Base-by-base conservation (phyloP, 495 filamentous ascomycete genomes). In the Trichocladium uniseriatum region DNA sequence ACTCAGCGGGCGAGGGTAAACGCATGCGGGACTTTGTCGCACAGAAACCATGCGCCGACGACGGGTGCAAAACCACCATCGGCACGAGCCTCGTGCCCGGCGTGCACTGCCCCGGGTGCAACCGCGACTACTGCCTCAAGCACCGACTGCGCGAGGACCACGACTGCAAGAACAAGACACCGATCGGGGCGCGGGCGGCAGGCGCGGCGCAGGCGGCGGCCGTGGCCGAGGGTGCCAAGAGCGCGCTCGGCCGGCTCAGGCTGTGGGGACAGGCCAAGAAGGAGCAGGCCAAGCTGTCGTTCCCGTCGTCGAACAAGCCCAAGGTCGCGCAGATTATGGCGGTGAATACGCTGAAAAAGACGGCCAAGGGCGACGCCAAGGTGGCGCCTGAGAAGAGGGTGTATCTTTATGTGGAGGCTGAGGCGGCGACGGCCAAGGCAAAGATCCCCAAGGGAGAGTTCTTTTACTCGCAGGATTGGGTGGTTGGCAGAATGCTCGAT, bases 61-160 rank as follows among this genome's bases (percentile, higher is more conserved):
- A 81, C 21, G 63, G 64, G 19, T 98, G 92, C 75, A 95, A 94
- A 64, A 90, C 87, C 0, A 72, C 80, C 20, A 81, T 98, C 67
- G 84, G 92, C 54, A 95, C 89, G 0, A 68, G 81, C 27, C 78
- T 82, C 24, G 80, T 81, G 18, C 81, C 88, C 2, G 88, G 79
- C 44, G 87, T 95, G 2, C 84, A 85, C 56, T 98, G 92, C 67
- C 56, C 75, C 1, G 77, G 72, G 34, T 98, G 92, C 64, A 87
- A 86, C 58, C 72, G 84, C 50, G 73, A 84, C 56, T 97, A 97
- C 74, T 98, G 92, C 62, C 80, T 97, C 44, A 84, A 88, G 55
- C 92, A 98, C 69, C 85, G 92, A 5, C 67, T 98, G 34, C 71
- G 74, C 37, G 90, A 96, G 64, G 82, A 88, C 54, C 92, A 98